phyloP scores from a whole-genome alignment of 345 rosid genomes.

The Sonneratia alba region DNA sequence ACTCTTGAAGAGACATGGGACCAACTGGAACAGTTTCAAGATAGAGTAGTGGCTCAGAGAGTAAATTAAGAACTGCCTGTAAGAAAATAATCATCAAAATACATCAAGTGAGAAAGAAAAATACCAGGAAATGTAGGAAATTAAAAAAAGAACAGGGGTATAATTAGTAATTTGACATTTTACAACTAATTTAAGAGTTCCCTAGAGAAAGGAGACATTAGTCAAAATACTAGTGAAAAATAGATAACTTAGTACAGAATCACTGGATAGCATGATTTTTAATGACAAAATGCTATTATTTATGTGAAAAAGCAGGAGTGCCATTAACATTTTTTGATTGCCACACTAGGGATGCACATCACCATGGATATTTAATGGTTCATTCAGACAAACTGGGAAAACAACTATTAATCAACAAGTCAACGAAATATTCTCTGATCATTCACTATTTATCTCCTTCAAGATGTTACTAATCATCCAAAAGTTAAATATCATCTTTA shows the following conservation, averaged over 20 bases:
- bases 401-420: background rate
- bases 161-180: background rate
- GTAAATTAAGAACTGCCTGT: conserved; percentile 53
- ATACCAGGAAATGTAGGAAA: background rate
- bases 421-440: background rate
- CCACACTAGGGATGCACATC: background rate
- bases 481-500: background rate
- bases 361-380: background rate
- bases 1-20: conserved; percentile 29
- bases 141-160: background rate
- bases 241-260: background rate
- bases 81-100: conserved; percentile 13
- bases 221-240: background rate
- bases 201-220: background rate
- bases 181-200: background rate
- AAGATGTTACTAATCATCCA: background rate
- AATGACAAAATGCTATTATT: background rate
- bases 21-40: conserved; percentile 23
- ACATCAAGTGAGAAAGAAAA: background rate
- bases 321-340: background rate
- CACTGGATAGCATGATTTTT: background rate
- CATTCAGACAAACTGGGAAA: background rate
- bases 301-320: background rate
- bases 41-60: conserved; percentile 35
- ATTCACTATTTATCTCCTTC: background rate